Evolutionary conservation across 768 basidiomycete species (phyloP).

Genomic region (Serendipita sp.): DNA sequence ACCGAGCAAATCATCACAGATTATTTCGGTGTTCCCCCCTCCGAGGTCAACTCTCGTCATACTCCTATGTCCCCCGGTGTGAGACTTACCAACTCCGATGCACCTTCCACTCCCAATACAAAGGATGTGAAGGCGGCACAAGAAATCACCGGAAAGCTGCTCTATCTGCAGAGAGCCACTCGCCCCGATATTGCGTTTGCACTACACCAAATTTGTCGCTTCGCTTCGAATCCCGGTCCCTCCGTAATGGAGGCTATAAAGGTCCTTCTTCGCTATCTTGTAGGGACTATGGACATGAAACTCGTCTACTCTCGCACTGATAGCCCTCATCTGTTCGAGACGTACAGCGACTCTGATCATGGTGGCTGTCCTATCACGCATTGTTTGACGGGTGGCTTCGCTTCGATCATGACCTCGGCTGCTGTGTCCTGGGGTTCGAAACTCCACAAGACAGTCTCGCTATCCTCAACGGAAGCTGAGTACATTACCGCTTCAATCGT

Average conservation of each 20-base stretch:
- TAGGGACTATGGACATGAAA: background rate
- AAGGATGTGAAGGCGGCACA: background rate
- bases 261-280: no score
- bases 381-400: background rate
- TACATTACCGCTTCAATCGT: background rate
- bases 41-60: no score
- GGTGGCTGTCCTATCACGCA: slow-evolving; percentile 13
- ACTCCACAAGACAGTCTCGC: slow-evolving; percentile 7
- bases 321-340: slow-evolving; percentile 5
- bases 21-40: no score
- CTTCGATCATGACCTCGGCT: slow-evolving; percentile 15
- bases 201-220: slow-evolving; percentile 18
- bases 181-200: slow-evolving; percentile 18
- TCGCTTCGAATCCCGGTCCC: slow-evolving; percentile 11
- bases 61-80: no score
- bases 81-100: background rate
- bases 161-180: slow-evolving; percentile 8
- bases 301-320: background rate
- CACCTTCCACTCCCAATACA: background rate
- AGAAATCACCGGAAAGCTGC: background rate
- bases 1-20: no score
- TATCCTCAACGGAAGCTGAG: no score
- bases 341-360: slow-evolving; percentile 20
- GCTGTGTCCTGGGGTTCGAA: slow-evolving; percentile 12
- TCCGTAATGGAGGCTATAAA: no score